Evolutionary conservation across 305 asterid genomes (phyloP), one percentile per base, ranked within the genome.

Genomic region (Rubia peregrina): DNA sequence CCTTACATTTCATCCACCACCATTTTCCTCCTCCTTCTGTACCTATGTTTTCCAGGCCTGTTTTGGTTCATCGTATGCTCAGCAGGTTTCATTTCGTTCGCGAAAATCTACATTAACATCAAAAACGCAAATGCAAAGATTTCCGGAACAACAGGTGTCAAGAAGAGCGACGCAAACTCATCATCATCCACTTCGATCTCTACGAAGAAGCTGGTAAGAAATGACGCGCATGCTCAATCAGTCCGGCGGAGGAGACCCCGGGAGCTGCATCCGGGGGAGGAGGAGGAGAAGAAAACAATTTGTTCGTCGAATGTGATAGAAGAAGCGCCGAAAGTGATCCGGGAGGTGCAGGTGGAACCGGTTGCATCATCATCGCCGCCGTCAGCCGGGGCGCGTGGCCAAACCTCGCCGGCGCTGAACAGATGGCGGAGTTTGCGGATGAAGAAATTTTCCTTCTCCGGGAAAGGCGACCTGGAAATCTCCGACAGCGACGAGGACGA

Each of bases 61-160:
- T 88, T 90, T 43, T 86, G 95, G 95, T 75, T 85, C 69, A 57
- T 86, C 76, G 68, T 84, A 17, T 87, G 83, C 73, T 78, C 83
- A 5, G 44, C 81, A 7, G 86, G 86, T 8, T 60, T 84, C n/a
- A 4, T 80, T 3, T 81, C 81, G 17, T 75, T 72, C 17, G 70
- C 84, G 33, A 76, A 70, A 71, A 19, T 82, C 44, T 79, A 70
- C 65, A 36, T 43, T 24, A 73, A 57, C 13, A 57, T 19, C 12
- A 57, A 57, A 8, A 57, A 57, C 22, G 77, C 71, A 19, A 76
- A 73, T 68, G 72, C 42, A 44, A 71, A 76, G 9, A 68, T 68
- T 22, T 22, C 30, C 10, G 63, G 41, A 41, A 57, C 5, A 57
- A 21, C 36, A 21, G 73, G 46, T 9, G 65, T 66, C 13, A 82